phyloP scores from a whole-genome alignment of 2,329 filamentous ascomycete genomes.

The Aspergillus sp. region DNA sequence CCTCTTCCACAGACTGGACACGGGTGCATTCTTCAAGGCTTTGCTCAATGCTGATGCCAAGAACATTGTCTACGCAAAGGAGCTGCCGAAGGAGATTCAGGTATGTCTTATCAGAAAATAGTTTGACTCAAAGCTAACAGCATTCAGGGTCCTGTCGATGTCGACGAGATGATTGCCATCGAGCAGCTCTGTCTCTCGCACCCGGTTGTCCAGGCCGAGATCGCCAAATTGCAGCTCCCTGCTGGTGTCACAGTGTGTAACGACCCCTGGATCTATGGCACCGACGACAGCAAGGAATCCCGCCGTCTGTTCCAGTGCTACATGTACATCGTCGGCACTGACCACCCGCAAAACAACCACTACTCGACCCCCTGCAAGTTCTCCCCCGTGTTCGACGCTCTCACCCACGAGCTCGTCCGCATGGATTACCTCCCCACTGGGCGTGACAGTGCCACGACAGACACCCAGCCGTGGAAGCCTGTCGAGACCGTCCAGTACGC shows the following conservation, averaged over 20 bases:
- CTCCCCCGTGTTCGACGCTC: slow-evolving; percentile 54
- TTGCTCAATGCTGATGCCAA: slow-evolving; percentile 42
- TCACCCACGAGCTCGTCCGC: slow-evolving; percentile 63
- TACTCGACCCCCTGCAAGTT: slow-evolving; percentile 38
- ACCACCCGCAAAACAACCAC: slow-evolving; percentile 40
- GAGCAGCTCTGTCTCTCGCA: slow-evolving; percentile 58
- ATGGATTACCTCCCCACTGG: slow-evolving; percentile 71
- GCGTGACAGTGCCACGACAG: slow-evolving; percentile 58
- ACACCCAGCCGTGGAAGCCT: slow-evolving; percentile 58
- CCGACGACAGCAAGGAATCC: slow-evolving; percentile 38
- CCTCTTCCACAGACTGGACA: slow-evolving; percentile 46
- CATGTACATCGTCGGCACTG: slow-evolving; percentile 38
- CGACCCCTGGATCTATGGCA: slow-evolving; percentile 71
- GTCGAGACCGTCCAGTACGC: slow-evolving; percentile 53
- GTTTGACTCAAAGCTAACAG: background rate
- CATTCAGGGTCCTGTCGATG: slow-evolving; percentile 56
- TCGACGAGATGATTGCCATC: slow-evolving; percentile 60
- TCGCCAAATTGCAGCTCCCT: slow-evolving; percentile 60
- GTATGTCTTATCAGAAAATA: slow-evolving; percentile 28
- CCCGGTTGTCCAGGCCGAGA: slow-evolving; percentile 56
- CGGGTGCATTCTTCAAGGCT: slow-evolving; percentile 43
- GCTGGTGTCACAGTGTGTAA: slow-evolving; percentile 56
- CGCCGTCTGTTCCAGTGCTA: slow-evolving; percentile 43
- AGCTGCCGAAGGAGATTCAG: slow-evolving; percentile 49
- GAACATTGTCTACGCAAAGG: slow-evolving; percentile 37